Evolutionary conservation across 2,329 filamentous ascomycete genomes (phyloP).

Genomic region (Neocucurbitaria cava): DNA sequence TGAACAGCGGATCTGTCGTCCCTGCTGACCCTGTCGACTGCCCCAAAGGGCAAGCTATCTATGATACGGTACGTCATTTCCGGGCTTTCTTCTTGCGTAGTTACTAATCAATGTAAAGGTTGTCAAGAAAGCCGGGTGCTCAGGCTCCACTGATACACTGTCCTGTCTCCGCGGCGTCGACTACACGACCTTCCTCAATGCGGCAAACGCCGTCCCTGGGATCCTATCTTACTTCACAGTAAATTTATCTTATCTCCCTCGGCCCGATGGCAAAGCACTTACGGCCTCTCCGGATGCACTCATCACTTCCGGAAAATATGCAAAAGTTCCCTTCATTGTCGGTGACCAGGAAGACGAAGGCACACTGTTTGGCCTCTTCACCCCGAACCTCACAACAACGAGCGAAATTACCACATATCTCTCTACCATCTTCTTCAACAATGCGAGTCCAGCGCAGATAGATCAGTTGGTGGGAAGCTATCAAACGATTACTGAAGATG

Average conservation of each 20-base stretch:
- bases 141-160: slow-evolving; percentile 51
- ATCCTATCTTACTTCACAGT: slow-evolving; percentile 72
- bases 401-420: slow-evolving; percentile 69
- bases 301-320: slow-evolving; percentile 60
- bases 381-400: slow-evolving; percentile 70
- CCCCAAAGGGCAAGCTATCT: slow-evolving; percentile 68
- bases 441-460: slow-evolving; percentile 61
- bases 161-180: slow-evolving; percentile 56
- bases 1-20: slow-evolving; percentile 59
- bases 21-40: slow-evolving; percentile 65
- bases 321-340: slow-evolving; percentile 68
- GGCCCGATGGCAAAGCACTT: slow-evolving; percentile 71
- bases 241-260: slow-evolving; percentile 75
- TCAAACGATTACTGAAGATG: slow-evolving; percentile 61
- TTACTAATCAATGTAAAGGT: slow-evolving; percentile 61
- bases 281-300: slow-evolving; percentile 69
- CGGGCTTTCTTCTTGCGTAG: slow-evolving; percentile 50
- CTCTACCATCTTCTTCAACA: slow-evolving; percentile 65
- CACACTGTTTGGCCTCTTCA: slow-evolving; percentile 75
- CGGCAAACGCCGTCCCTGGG: slow-evolving; percentile 73
- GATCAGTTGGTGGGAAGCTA: slow-evolving; percentile 68
- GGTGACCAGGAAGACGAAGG: slow-evolving; percentile 84
- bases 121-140: slow-evolving; percentile 56
- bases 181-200: slow-evolving; percentile 62
- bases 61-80: slow-evolving; percentile 51